Percentiles rank a stretch among this genome's conserved stretches.
These are phyloP conservation scores for Mychonastes homosphaera DNA, from an alignment of 139 green algal species.

Conservation along the genomic window DNA sequence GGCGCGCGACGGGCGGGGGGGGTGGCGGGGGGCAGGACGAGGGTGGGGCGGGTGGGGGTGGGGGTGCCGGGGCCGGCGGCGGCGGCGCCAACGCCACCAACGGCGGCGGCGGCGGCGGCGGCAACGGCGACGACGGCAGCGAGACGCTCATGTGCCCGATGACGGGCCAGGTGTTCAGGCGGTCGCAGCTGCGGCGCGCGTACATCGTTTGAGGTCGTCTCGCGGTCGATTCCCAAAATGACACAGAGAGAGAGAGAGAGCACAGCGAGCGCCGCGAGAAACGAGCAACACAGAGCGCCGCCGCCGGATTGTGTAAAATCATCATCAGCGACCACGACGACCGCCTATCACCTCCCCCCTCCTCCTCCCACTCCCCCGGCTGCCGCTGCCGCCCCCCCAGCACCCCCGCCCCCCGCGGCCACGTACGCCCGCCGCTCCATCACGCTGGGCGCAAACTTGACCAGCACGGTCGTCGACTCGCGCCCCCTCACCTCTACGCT, in stretches of 20 bases:
- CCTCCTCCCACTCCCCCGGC: not conserved
- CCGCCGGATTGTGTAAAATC: not conserved
- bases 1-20: not conserved
- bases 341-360: no score
- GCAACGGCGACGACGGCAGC: constrained; percentile 16
- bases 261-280: no score
- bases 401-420: not conserved
- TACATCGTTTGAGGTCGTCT: constrained; percentile 40
- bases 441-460: constrained; percentile 72
- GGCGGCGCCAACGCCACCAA: no score
- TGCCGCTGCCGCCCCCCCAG: not conserved
- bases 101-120: no score
- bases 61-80: not conserved
- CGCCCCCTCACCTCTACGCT: constrained; percentile 40
- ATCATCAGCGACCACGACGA: no score
- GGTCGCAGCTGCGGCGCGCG: constrained; percentile 44
- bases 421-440: constrained; percentile 52
- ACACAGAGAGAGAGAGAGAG: no score
- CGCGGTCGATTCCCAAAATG: not conserved
- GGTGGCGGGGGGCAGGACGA: not conserved
- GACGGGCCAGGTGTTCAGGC: constrained; percentile 33
- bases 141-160: constrained; percentile 50
- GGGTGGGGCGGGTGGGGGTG: not conserved
- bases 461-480: constrained; percentile 77
- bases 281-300: not conserved